Base-by-base conservation (phyloP, 2,329 filamentous ascomycete species). In the Plenodomus lindquistii region DNA sequence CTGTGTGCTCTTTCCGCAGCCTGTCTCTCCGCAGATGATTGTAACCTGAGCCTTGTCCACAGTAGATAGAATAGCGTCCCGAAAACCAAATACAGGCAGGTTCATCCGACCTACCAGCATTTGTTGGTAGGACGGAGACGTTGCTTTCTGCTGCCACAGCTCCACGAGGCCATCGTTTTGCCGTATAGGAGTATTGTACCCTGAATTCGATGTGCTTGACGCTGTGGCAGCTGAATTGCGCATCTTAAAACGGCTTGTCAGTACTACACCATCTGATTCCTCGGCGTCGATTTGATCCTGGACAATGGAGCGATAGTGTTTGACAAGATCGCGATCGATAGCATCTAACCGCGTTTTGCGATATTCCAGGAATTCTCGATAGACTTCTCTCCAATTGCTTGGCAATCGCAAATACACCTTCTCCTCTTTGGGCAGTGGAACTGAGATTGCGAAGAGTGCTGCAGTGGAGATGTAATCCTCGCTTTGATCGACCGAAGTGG, bases 1-100 rank as follows among this genome's bases (percentile, higher is more conserved):
- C 65, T 99, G 94, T 0, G 94, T 99, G 72, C 91, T 97, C 77
- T 99, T 99, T 56, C 94, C 94, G 69, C 88, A 97, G 59, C 94
- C 94, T 2, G 94, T 99, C 74, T 99, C 94, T 68, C 94, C 94
- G 68, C 93, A 97, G 22, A 99, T 84, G 50, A 99, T 97, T 9
- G 94, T 86, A 9, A 96, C 88, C 64, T 94, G 92, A 57, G 96
- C 83, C 18, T 82, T 79, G 39, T 90, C 86, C 22, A 99, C 86
- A 2, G 89, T 83, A 20, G 84, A 79, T 11, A 97, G 76, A 7
- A 97, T 91, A 41, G 90, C 82, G 11, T 89, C 77, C 57, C 86
- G 87, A 70, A 94, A 97, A 11, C 83, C 80, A 83, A 89, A 97
- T 78, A 99, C 96, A 0, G 94, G 94, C 16, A 99, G 81, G 60